Evolutionary conservation across 73 alveolate species (phyloP).

Genomic region (Breviolum minutum): DNA sequence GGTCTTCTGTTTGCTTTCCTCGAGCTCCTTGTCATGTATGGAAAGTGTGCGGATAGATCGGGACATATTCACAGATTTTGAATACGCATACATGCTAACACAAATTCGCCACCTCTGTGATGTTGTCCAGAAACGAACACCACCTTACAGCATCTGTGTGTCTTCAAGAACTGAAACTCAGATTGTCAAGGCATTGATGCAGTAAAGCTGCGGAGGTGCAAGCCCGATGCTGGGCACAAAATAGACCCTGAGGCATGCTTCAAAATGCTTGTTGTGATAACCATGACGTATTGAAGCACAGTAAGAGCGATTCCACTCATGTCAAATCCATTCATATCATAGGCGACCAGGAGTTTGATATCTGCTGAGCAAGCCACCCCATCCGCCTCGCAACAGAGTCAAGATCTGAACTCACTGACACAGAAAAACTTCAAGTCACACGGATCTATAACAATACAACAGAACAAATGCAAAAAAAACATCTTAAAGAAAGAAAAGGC

Average conservation of each 20-base stretch:
- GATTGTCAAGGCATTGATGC: not conserved
- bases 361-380: slow-evolving; percentile 32
- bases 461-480: not conserved
- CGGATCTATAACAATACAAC: too few species aligned
- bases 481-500: too few species aligned
- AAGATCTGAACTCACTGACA: too few species aligned
- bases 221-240: slow-evolving; percentile 82
- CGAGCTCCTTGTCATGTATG: slow-evolving; percentile 60
- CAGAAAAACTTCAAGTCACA: too few species aligned
- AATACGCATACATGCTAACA: too few species aligned
- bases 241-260: slow-evolving; percentile 26
- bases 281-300: not conserved
- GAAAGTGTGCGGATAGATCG: not conserved
- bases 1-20: slow-evolving; percentile 90
- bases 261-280: not conserved
- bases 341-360: not conserved
- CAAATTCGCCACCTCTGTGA: slow-evolving; percentile 50
- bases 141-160: slow-evolving; percentile 18
- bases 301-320: too few species aligned
- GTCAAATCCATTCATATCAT: too few species aligned
- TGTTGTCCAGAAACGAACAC: slow-evolving; percentile 92
- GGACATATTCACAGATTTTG: too few species aligned
- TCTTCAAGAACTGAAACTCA: not conserved
- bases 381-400: not conserved
- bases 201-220: slow-evolving; percentile 82